Conservation (phyloP, 495 filamentous ascomycete genomes). For the Immersiella caudata region DNA sequence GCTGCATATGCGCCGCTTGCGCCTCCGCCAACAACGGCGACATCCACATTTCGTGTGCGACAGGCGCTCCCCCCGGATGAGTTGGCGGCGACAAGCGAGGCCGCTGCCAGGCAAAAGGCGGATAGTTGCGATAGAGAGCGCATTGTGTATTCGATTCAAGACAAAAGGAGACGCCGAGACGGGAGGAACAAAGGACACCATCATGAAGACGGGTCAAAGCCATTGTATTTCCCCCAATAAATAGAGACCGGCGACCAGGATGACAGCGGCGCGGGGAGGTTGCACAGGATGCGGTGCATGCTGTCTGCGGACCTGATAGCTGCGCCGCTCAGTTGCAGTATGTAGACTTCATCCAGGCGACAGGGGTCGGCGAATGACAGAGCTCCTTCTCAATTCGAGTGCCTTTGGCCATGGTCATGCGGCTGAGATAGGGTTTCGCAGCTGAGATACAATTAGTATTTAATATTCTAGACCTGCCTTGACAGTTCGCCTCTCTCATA, state of each 20-base stretch:
- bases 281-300: background rate
- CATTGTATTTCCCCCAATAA: no score
- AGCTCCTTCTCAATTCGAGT: no score
- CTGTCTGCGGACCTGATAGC: background rate
- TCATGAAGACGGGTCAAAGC: no score
- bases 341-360: background rate
- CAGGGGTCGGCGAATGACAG: background rate
- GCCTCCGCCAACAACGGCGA: conserved; percentile 51
- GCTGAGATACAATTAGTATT: no score
- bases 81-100: background rate
- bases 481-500: no score
- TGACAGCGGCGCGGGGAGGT: no score
- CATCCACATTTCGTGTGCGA: conserved; percentile 29
- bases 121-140: background rate
- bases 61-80: background rate
- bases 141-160: background rate
- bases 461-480: no score
- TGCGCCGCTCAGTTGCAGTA: background rate
- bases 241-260: no score
- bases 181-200: no score
- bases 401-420: no score
- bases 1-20: conserved; percentile 52
- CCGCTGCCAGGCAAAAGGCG: background rate
- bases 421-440: no score
- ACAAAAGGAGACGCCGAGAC: background rate